Evolutionary conservation across 805 yeast species (phyloP).

Genomic region (Hanseniaspora occidentalis): DNA sequence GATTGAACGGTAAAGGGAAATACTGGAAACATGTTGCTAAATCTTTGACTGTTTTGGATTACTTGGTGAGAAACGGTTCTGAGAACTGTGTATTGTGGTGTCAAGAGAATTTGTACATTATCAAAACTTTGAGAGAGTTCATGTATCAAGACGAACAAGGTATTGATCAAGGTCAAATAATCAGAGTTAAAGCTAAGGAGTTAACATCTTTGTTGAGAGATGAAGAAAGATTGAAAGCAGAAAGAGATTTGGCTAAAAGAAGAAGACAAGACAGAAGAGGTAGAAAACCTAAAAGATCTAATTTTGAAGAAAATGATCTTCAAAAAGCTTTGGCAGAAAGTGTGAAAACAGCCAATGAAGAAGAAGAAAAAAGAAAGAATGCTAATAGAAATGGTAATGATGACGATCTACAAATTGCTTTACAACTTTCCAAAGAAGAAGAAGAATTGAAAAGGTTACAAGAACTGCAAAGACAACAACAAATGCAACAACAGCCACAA

Average conservation of each 20-base stretch:
- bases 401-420: slow-evolving; percentile 20
- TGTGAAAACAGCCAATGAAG: slow-evolving; percentile 72
- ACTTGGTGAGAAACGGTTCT: slow-evolving; percentile 71
- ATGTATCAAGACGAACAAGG: slow-evolving; percentile 68
- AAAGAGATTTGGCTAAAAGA: slow-evolving; percentile 37
- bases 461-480: slow-evolving; percentile 17
- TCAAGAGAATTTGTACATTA: slow-evolving; percentile 72
- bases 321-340: slow-evolving; percentile 74
- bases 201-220: slow-evolving; percentile 68
- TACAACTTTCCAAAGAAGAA: slow-evolving; percentile 22
- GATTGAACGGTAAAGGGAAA: slow-evolving; percentile 91
- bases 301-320: slow-evolving; percentile 61
- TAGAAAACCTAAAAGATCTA: slow-evolving; percentile 21
- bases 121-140: slow-evolving; percentile 85
- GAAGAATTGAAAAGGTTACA: slow-evolving; percentile 21
- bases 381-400: slow-evolving; percentile 10
- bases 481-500: slow-evolving; percentile 13
- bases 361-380: slow-evolving; percentile 42
- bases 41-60: slow-evolving; percentile 80
- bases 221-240: slow-evolving; percentile 66
- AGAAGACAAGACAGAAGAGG: slow-evolving; percentile 20
- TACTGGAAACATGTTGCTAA: slow-evolving; percentile 96
- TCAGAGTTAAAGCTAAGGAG: slow-evolving; percentile 83
- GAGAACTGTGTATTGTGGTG: slow-evolving; percentile 89
- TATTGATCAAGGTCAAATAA: slow-evolving; percentile 76